These are phyloP conservation scores for Eurotiales sp. DNA, from an alignment of 2,329 filamentous ascomycete species.

Conservation along the genomic window DNA sequence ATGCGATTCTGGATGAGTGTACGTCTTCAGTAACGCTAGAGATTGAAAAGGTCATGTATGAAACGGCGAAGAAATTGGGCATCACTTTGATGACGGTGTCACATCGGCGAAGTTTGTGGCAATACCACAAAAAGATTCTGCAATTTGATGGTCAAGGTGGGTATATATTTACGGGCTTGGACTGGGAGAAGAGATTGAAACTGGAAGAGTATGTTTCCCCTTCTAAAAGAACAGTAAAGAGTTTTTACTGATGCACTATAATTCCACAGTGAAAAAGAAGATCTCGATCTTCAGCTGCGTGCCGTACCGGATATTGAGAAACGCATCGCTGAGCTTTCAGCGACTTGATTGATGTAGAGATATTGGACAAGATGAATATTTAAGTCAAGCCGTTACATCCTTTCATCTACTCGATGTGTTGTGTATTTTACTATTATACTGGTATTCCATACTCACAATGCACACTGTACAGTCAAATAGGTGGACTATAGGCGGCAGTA, in stretches of 20 bases:
- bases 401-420: too few species aligned
- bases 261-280: constrained; percentile 75
- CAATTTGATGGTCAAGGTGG: constrained; percentile 95
- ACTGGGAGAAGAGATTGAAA: constrained; percentile 78
- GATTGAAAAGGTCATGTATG: constrained; percentile 94
- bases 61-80: constrained; percentile 83
- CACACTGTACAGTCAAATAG: too few species aligned
- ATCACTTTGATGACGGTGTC: constrained; percentile 97
- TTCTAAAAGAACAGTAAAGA: background rate
- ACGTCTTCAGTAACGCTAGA: constrained; percentile 93
- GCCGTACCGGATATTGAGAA: constrained; percentile 85
- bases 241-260: background rate
- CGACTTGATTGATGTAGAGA: constrained; percentile 18
- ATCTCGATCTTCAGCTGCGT: constrained; percentile 78
- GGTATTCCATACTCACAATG: too few species aligned
- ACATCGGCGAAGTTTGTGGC: constrained; percentile 88
- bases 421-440: too few species aligned
- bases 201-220: constrained; percentile 68
- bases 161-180: constrained; percentile 83
- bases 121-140: constrained; percentile 89
- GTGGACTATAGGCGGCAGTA: too few species aligned
- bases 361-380: background rate
- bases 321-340: constrained; percentile 73
- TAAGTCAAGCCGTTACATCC: background rate
- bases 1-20: constrained; percentile 96